Conservation (phyloP, 1,284 basidiomycete species). For the Lignosus rhinocerotis region DNA sequence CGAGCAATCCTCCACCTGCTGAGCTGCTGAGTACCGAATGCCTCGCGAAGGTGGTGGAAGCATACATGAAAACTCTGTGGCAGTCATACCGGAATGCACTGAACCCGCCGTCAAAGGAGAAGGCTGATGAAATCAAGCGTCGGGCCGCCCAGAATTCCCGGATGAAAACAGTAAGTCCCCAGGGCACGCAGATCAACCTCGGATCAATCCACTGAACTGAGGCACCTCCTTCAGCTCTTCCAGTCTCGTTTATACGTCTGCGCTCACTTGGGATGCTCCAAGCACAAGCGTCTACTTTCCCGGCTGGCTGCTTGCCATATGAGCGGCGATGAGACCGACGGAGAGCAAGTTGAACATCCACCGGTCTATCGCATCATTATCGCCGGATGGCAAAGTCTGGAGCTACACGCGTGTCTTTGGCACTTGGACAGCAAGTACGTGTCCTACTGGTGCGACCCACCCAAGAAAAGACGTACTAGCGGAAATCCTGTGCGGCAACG, state of each 20-base stretch:
- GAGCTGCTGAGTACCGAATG: background rate
- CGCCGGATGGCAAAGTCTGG: background rate
- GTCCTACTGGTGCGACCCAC: background rate
- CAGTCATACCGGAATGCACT: background rate
- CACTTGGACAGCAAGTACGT: background rate
- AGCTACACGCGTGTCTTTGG: background rate
- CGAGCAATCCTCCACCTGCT: background rate
- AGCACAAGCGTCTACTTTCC: background rate
- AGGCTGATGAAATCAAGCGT: background rate
- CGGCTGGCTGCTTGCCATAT: background rate
- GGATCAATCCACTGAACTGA: too few relatives aligned
- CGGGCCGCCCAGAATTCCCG: background rate
- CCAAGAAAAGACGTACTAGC: background rate
- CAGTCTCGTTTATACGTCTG: background rate
- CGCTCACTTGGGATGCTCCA: background rate
- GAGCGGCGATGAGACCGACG: slow-evolving; percentile 2
- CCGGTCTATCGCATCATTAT: background rate
- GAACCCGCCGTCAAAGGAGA: background rate
- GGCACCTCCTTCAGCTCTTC: background rate
- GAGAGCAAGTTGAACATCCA: background rate
- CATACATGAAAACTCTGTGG: background rate
- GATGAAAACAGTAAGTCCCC: background rate
- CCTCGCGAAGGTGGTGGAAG: background rate
- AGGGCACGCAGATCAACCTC: too few relatives aligned
- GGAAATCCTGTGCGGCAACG: background rate